Evolutionary conservation across 306 rosid genomes (phyloP).

Genomic region (Abrus precatorius): DNA sequence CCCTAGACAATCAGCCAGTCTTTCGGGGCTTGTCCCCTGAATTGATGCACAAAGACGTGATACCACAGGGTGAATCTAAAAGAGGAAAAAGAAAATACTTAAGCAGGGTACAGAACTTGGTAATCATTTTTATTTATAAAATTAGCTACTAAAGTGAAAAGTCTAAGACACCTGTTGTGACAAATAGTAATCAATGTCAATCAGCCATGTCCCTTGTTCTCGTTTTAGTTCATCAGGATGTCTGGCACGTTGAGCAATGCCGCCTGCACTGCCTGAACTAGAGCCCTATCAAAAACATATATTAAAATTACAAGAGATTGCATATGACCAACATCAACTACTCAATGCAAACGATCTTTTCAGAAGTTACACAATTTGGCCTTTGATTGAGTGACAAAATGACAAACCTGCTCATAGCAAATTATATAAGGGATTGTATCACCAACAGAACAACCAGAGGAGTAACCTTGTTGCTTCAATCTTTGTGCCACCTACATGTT

Average conservation of each 20-base stretch:
- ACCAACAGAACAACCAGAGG: constrained; percentile 89
- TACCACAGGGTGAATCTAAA: constrained; percentile 96
- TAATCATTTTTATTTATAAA: constrained; percentile 26
- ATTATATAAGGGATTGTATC: constrained; percentile 92
- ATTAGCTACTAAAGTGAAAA: background rate
- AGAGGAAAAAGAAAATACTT: constrained; percentile 39
- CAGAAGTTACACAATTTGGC: constrained; percentile 17
- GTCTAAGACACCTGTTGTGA: constrained; percentile 78
- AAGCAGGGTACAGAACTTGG: constrained; percentile 29
- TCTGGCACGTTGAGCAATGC: constrained; percentile 95
- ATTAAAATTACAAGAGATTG: constrained; percentile 16
- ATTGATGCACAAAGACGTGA: constrained; percentile 97
- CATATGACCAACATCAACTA: constrained; percentile 39
- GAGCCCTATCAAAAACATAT: constrained; percentile 69
- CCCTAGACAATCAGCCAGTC: constrained; percentile 95
- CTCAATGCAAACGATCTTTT: constrained; percentile 28
- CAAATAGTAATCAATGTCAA: constrained; percentile 93
- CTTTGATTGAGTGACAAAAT: constrained; percentile 42
- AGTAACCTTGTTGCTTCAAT: constrained; percentile 86
- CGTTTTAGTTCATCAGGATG: constrained; percentile 97
- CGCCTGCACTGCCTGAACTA: constrained; percentile 65
- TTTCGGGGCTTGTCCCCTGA: constrained; percentile 96
- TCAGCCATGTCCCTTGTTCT: constrained; percentile 94
- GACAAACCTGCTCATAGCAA: constrained; percentile 90
- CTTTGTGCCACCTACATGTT: constrained; percentile 87